Evolutionary conservation across 2,329 filamentous ascomycete species (phyloP).

Genomic region (Talaromyces sp.): DNA sequence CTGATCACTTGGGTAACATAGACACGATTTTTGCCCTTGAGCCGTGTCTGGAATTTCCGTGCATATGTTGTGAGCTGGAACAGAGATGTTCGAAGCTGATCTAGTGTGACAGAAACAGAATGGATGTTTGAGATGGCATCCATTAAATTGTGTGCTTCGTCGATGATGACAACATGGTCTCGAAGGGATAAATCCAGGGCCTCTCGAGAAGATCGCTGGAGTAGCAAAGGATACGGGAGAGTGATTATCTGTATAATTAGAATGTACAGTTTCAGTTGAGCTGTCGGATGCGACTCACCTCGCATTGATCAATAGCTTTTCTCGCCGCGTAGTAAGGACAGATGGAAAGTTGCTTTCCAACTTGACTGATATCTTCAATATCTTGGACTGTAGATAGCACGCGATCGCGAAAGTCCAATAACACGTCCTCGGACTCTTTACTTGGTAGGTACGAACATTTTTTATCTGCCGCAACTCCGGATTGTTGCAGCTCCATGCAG

Average conservation of each 20-base stretch:
- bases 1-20: slow-evolving; percentile 85
- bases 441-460: slow-evolving; percentile 72
- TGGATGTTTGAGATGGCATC: slow-evolving; percentile 86
- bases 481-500: slow-evolving; percentile 83
- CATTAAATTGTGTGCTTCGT: slow-evolving; percentile 97
- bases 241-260: slow-evolving; percentile 63
- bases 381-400: slow-evolving; percentile 80
- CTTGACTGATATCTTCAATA: slow-evolving; percentile 78
- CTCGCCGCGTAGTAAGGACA: slow-evolving; percentile 97
- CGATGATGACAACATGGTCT: slow-evolving; percentile 86
- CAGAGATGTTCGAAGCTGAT: slow-evolving; percentile 67
- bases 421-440: slow-evolving; percentile 66
- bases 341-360: slow-evolving; percentile 73
- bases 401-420: slow-evolving; percentile 79
- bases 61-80: slow-evolving; percentile 76
- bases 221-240: slow-evolving; percentile 80
- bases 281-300: slow-evolving; percentile 43
- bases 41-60: slow-evolving; percentile 76
- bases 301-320: slow-evolving; percentile 71
- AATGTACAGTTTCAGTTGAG: neutral
- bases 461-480: slow-evolving; percentile 55
- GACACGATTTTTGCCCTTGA: slow-evolving; percentile 86
- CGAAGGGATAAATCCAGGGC: slow-evolving; percentile 82
- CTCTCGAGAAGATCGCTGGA: slow-evolving; percentile 82
- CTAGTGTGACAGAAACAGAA: slow-evolving; percentile 68